Conservation (phyloP, 2,329 filamentous ascomycete genomes). For the Trichoderma cornu-damae region DNA sequence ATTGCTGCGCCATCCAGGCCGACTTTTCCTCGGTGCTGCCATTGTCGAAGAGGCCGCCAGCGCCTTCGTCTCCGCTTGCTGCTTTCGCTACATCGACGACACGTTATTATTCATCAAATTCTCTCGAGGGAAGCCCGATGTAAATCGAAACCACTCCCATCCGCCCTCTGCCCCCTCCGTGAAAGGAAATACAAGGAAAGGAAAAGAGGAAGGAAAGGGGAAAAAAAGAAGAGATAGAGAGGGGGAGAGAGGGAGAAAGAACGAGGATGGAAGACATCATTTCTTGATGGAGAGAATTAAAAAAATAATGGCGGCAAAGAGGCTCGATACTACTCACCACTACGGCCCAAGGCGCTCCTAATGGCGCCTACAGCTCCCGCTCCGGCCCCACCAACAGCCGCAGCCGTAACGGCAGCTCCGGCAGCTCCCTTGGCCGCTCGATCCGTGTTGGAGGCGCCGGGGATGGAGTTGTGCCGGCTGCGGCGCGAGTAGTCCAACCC, state of each 20-base stretch:
- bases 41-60: constrained; percentile 3
- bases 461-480: constrained; percentile 51
- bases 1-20: constrained; percentile 33
- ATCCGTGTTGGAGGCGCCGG: constrained; percentile 49
- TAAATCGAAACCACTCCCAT: no score
- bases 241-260: neutral
- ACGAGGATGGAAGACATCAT: neutral
- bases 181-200: neutral
- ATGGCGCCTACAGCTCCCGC: constrained; percentile 37
- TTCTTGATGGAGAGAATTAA: no score
- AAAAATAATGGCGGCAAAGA: no score
- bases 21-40: constrained; percentile 21
- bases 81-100: neutral
- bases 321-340: no score
- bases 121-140: no score
- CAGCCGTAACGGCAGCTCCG: constrained; percentile 25
- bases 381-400: constrained; percentile 42
- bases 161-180: no score
- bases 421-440: constrained; percentile 25
- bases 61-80: neutral
- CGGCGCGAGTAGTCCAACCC: constrained; percentile 56
- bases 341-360: constrained; percentile 28
- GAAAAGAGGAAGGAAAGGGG: neutral
- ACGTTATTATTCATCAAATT: neutral
- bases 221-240: neutral